phyloP scores from a whole-genome alignment of 2,329 filamentous ascomycete species.

The Botrytis hyacinthi region DNA sequence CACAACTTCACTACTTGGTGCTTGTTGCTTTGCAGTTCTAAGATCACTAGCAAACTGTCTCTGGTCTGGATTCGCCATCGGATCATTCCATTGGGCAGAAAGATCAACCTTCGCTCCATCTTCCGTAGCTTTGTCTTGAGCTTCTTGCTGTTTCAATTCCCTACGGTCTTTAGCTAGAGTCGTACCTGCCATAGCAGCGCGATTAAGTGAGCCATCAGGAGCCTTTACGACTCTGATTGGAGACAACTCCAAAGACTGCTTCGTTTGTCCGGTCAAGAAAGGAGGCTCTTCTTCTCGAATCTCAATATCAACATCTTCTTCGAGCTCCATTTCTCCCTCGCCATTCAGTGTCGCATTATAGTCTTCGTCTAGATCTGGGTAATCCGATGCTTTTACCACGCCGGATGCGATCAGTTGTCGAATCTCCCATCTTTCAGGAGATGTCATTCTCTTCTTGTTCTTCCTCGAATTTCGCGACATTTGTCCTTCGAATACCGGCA shows the following conservation, averaged over 20 bases:
- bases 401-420: conserved; percentile 94
- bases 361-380: conserved; percentile 91
- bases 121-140: conserved; percentile 72
- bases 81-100: conserved; percentile 91
- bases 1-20: conserved; percentile 61
- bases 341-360: conserved; percentile 85
- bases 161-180: conserved; percentile 84
- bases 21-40: conserved; percentile 61
- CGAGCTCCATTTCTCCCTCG: conserved; percentile 84
- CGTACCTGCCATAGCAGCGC: conserved; percentile 92
- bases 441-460: conserved; percentile 90
- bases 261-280: conserved; percentile 93
- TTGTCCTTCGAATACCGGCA: conserved; percentile 63
- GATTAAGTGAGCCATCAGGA: conserved; percentile 95
- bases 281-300: conserved; percentile 94
- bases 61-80: conserved; percentile 84
- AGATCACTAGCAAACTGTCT: conserved; percentile 87
- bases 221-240: conserved; percentile 97
- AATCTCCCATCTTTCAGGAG: conserved; percentile 96
- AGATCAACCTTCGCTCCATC: conserved; percentile 77
- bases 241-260: conserved; percentile 90
- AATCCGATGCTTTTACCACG: conserved; percentile 87
- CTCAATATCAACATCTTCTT: conserved; percentile 97
- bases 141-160: conserved; percentile 85
- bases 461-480: conserved; percentile 51